Evolutionary conservation across 345 rosid species (phyloP), one percentile per base, ranked within the genome.

Genomic region (Linum lewisii): DNA sequence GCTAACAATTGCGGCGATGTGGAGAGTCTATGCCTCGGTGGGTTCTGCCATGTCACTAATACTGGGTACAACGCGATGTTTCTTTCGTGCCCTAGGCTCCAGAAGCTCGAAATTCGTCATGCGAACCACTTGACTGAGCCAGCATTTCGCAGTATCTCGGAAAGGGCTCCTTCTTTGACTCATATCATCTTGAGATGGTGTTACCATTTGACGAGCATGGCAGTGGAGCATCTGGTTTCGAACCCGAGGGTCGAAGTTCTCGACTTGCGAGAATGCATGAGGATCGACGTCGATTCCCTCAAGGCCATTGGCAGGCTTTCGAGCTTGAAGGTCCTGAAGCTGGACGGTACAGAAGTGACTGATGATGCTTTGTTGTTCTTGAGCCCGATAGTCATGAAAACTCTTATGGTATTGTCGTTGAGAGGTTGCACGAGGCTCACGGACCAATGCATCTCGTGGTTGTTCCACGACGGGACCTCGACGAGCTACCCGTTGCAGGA

Each of bases 161-260:
- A 95, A 22, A 92, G 95, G 50, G 74, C 86, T 13, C 84, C 86
- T 22, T 79, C 80, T 10, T 59, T 92, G 72, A 82, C 81, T 15
- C 93, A 88, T 51, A 93, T 82, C 63, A 79, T 88, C 75, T 68
- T 92, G 78, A 82, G 98, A 75, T 83, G 87, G 87, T 92, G 96
- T 60, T 69, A 77, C 76, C 93, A 86, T 59, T 78, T 92, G 6
- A 86, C 86, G 9, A 83, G 84, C 66, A 72, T 75, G 24, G 92
- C 95, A 0, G 67, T 92, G 21, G 69, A 65, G 65, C 88, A 81
- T 45, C 75, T 92, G 71, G 81, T 70, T 1, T 74, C 69, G 15
- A 92, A 86, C 63, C 54, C 63, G 21, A 78, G 64, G 22, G 82
- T 88, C 54, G 73, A 81, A 66, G 75, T 67, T 66, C 87, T 92